Conservation (phyloP, 257 asterid species). For the Solanum sitiens region DNA sequence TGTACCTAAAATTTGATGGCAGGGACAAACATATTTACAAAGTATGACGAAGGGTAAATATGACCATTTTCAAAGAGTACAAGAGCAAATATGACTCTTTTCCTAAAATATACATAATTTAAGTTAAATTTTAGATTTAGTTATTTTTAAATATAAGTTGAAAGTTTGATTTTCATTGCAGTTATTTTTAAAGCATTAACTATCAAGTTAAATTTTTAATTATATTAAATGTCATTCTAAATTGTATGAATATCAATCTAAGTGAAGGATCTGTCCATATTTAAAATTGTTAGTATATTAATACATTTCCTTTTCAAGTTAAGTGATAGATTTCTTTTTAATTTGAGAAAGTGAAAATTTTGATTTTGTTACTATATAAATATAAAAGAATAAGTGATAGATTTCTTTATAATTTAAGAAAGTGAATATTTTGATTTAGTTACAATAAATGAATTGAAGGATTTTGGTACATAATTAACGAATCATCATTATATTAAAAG, state of each 20-base stretch:
- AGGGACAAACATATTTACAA: too few relatives aligned
- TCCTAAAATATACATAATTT: background rate
- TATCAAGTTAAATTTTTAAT: background rate
- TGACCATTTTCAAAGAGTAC: too few relatives aligned
- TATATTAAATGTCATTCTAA: background rate
- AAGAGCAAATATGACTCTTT: too few relatives aligned
- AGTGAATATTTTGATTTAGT: too few relatives aligned
- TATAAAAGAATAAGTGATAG: too few relatives aligned
- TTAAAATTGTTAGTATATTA: background rate
- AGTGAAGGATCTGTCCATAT: background rate
- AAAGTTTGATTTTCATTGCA: background rate
- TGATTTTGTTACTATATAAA: background rate
- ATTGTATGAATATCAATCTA: background rate
- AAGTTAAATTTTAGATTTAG: background rate
- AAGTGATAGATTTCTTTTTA: background rate
- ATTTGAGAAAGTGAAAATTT: background rate
- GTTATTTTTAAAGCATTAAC: background rate
- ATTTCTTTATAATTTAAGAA: too few relatives aligned
- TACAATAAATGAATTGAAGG: too few relatives aligned
- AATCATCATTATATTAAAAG: too few relatives aligned
- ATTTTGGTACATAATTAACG: too few relatives aligned
- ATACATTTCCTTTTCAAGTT: background rate
- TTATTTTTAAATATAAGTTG: background rate
- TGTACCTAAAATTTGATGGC: too few relatives aligned
- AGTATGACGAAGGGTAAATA: too few relatives aligned